Percentiles rank a stretch among this genome's conserved stretches.
These are phyloP conservation scores for Paramecium pentaurelia DNA, from an alignment of 73 alveolate species.

Conservation along the genomic window DNA sequence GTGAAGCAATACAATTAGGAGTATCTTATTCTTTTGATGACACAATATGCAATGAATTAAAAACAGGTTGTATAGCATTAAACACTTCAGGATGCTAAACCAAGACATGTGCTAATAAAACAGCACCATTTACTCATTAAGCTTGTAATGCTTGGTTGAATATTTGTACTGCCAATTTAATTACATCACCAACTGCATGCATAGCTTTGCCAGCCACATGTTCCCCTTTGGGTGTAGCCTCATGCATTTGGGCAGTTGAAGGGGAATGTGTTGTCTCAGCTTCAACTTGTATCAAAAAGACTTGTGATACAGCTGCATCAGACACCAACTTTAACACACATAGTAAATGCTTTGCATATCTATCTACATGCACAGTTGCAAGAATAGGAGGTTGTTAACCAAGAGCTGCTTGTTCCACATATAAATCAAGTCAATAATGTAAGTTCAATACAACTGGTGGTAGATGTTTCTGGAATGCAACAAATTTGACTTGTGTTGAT, in stretches of 20 bases:
- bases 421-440: background rate
- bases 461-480: background rate
- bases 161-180: no score
- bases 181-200: no score
- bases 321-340: no score
- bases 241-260: background rate
- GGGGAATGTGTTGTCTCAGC: background rate
- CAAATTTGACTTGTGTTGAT: background rate
- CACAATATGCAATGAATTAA: no score
- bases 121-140: no score
- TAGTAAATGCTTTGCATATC: background rate
- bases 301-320: background rate
- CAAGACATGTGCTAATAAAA: no score
- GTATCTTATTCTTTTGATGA: no score
- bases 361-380: constrained; percentile 7
- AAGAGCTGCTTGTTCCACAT: background rate
- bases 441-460: background rate
- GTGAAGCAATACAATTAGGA: no score
- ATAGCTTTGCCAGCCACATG: background rate
- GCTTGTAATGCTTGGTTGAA: no score
- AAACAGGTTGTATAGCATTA: no score
- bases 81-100: no score
- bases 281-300: background rate
- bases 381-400: background rate
- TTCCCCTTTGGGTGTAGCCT: background rate